These are phyloP conservation scores for Hymenoscyphus scutula DNA, from an alignment of 2,329 filamentous ascomycete genomes.

Conservation along the genomic window DNA sequence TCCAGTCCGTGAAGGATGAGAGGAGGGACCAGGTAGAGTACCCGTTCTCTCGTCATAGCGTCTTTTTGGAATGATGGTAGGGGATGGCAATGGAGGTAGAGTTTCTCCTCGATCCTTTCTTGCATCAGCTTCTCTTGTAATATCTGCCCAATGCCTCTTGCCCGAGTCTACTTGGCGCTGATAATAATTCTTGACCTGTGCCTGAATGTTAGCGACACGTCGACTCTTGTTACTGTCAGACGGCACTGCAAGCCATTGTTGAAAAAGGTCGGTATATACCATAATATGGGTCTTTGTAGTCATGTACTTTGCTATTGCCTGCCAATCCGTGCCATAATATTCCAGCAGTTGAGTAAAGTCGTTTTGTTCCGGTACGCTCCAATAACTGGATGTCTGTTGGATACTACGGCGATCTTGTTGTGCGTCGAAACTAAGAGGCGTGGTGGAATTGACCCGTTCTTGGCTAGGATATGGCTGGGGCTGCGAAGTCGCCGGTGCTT, in stretches of 20 bases:
- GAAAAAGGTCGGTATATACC: slow-evolving; percentile 50
- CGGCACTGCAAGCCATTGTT: slow-evolving; percentile 32
- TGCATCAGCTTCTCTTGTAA: slow-evolving; percentile 59
- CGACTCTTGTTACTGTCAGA: slow-evolving; percentile 33
- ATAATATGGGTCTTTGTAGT: slow-evolving; percentile 83
- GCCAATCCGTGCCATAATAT: slow-evolving; percentile 78
- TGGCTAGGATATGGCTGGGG: slow-evolving; percentile 22
- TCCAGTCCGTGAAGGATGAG: slow-evolving; percentile 43
- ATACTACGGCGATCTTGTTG: slow-evolving; percentile 31
- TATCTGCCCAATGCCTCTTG: slow-evolving; percentile 54
- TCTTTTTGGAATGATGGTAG: slow-evolving; percentile 50
- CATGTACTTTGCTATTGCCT: slow-evolving; percentile 73
- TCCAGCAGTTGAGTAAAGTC: slow-evolving; percentile 72
- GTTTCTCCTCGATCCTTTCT: slow-evolving; percentile 56
- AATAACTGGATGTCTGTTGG: slow-evolving; percentile 74
- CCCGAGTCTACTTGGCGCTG: slow-evolving; percentile 59
- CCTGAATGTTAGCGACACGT: slow-evolving; percentile 35
- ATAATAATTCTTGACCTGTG: slow-evolving; percentile 67
- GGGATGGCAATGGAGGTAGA: slow-evolving; percentile 58
- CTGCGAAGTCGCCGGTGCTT: slow-evolving; percentile 11
- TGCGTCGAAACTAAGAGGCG: slow-evolving; percentile 28
- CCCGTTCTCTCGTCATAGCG: slow-evolving; percentile 48
- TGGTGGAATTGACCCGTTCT: slow-evolving; percentile 32
- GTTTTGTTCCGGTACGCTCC: slow-evolving; percentile 78
- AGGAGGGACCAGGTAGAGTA: slow-evolving; percentile 15